Percentiles rank a stretch among this genome's conserved stretches.
Conservation (phyloP, 1,284 basidiomycete genomes). For the Puccinia sorghi region DNA sequence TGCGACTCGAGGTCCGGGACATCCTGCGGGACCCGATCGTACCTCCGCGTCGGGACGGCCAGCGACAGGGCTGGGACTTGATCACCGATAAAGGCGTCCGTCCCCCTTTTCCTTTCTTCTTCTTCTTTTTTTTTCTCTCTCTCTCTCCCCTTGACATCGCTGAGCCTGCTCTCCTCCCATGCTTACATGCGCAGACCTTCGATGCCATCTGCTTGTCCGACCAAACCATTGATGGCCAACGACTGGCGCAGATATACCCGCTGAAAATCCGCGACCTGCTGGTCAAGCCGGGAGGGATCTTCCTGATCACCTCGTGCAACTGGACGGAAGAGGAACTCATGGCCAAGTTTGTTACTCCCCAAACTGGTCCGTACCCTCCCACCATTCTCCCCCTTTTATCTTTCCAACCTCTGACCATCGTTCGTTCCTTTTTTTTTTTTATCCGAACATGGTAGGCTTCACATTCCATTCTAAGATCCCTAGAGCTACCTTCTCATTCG, state of each 20-base stretch:
- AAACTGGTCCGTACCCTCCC: constrained; percentile 12
- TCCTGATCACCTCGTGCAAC: constrained; percentile 45
- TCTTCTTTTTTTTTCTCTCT: background rate
- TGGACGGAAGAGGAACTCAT: constrained; percentile 45
- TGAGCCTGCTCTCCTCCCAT: no score
- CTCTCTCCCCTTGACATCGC: no score
- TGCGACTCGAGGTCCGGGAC: constrained; percentile 19
- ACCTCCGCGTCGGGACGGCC: background rate
- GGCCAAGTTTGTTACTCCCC: background rate
- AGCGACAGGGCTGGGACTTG: constrained; percentile 28
- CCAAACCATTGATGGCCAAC: constrained; percentile 1
- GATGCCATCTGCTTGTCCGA: constrained; percentile 46
- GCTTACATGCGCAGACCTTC: no score
- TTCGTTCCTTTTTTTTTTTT: constrained; percentile 2
- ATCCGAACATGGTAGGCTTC: background rate
- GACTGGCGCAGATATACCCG: constrained; percentile 16
- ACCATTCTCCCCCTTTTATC: background rate
- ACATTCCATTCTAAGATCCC: constrained; percentile 45
- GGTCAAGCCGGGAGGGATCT: constrained; percentile 25
- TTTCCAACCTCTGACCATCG: background rate
- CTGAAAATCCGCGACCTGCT: constrained; percentile 13
- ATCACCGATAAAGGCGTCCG: constrained; percentile 47
- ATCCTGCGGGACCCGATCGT: constrained; percentile 29
- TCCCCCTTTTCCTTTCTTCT: background rate
- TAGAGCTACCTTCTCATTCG: constrained; percentile 22